Conservation (phyloP, 345 rosid species). For the Arabidopsis arenosa region DNA sequence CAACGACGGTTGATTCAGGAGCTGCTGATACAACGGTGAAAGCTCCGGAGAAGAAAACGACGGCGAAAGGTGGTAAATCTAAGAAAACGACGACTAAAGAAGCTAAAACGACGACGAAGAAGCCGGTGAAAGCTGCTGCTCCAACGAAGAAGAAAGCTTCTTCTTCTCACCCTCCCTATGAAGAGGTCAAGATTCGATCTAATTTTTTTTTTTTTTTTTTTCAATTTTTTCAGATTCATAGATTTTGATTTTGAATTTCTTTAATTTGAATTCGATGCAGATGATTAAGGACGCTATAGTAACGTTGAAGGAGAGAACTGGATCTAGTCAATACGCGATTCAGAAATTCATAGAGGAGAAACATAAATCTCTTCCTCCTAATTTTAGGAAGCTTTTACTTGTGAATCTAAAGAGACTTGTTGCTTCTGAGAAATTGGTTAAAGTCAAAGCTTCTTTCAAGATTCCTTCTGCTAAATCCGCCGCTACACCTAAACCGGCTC, state of each 20-base stretch:
- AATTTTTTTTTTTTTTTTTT: neutral
- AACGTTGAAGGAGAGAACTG: constrained; percentile 78
- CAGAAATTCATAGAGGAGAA: constrained; percentile 81
- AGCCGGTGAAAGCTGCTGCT: constrained; percentile 42
- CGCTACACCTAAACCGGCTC: constrained; percentile 22
- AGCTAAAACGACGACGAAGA: constrained; percentile 51
- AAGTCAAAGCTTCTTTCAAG: constrained; percentile 79
- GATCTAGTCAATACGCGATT: constrained; percentile 91
- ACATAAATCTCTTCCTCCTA: constrained; percentile 65
- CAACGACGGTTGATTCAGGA: constrained; percentile 52
- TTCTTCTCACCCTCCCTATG: constrained; percentile 71
- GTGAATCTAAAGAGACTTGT: constrained; percentile 74
- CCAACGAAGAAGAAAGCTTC: constrained; percentile 46
- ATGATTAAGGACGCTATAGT: constrained; percentile 79
- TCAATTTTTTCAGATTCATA: neutral
- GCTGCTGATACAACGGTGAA: constrained; percentile 42
- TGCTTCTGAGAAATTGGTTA: constrained; percentile 63
- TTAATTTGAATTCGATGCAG: constrained; percentile 41
- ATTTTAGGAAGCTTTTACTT: constrained; percentile 70
- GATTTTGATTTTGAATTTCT: neutral
- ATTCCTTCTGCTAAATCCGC: constrained; percentile 54
- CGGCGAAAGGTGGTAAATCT: constrained; percentile 45
- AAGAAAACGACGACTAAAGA: constrained; percentile 55
- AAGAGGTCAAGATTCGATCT: constrained; percentile 52
- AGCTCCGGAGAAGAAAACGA: constrained; percentile 48